A percentile compares a stretch with the other conserved stretches of the same genome.
phyloP scores from a whole-genome alignment of 2,329 filamentous ascomycete species.

The Sporothrix sp. region DNA sequence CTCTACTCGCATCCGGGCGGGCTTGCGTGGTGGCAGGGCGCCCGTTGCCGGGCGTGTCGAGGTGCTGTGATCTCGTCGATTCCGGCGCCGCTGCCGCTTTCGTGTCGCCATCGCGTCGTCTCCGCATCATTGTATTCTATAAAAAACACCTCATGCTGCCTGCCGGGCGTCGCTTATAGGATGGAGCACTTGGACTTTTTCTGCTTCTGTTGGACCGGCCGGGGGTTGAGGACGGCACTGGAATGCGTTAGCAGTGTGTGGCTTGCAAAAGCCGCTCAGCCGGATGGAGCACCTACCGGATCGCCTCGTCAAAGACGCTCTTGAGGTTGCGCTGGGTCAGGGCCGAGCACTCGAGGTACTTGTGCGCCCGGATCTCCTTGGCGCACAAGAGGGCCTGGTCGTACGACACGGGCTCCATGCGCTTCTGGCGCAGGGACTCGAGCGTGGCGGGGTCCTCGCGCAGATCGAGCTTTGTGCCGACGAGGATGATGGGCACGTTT shows the following conservation, averaged over 20 bases:
- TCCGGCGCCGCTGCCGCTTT: conserved; percentile 3
- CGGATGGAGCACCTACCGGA: conserved; percentile 56
- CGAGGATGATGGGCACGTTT: conserved; percentile 89
- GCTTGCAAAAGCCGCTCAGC: too few species aligned
- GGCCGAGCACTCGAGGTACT: conserved; percentile 96
- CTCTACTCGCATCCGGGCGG: conserved; percentile 14
- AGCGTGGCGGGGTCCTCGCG: conserved; percentile 77
- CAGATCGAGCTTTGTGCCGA: conserved; percentile 93
- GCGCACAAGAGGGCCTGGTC: conserved; percentile 81
- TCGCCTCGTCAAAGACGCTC: conserved; percentile 97
- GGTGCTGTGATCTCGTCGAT: neutral
- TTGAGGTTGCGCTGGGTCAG: conserved; percentile 94
- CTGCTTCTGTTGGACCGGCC: conserved; percentile 45
- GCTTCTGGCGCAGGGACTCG: conserved; percentile 76
- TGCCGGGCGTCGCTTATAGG: conserved; percentile 38
- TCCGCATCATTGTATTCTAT: too few species aligned
- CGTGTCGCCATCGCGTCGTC: neutral
- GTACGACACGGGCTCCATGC: conserved; percentile 95
- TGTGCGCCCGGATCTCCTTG: conserved; percentile 91
- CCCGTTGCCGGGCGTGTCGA: neutral
- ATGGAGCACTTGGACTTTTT: conserved; percentile 62
- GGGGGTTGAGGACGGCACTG: conserved; percentile 63
- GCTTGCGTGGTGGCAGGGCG: neutral
- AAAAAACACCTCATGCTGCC: neutral
- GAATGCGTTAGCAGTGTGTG: neutral